Conservation (phyloP, 2,329 filamentous ascomycete genomes). For the Pyricularia sp. region DNA sequence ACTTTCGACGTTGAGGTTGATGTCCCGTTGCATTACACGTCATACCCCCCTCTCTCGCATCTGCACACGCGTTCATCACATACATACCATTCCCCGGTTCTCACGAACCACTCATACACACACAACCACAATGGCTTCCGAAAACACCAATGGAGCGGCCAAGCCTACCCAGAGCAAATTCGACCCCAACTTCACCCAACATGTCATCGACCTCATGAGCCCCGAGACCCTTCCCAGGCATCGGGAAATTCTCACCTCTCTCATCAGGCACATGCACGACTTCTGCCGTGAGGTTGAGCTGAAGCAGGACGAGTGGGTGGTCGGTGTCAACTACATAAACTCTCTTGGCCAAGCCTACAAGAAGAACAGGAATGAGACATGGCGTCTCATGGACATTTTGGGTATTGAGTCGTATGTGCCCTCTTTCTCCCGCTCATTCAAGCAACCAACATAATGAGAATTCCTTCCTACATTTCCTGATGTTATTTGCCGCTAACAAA, state of each 20-base stretch:
- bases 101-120: background rate
- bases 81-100: background rate
- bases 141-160: background rate
- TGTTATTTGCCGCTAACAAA: background rate
- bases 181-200: constrained; percentile 64
- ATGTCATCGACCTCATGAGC: constrained; percentile 62
- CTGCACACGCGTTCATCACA: background rate
- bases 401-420: constrained; percentile 51
- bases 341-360: constrained; percentile 56
- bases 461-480: background rate
- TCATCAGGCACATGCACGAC: constrained; percentile 67
- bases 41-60: background rate
- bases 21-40: background rate
- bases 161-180: constrained; percentile 28
- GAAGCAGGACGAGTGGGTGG: constrained; percentile 68
- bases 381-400: constrained; percentile 59
- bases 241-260: constrained; percentile 50
- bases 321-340: constrained; percentile 47
- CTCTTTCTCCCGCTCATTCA: background rate
- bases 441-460: background rate
- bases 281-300: constrained; percentile 70
- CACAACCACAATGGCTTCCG: background rate
- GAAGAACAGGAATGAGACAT: constrained; percentile 51
- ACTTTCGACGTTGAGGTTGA: background rate
- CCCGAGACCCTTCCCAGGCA: constrained; percentile 56